Base-by-base conservation (phyloP, 108 stramenopile genomes). In the Seminavis robusta region DNA sequence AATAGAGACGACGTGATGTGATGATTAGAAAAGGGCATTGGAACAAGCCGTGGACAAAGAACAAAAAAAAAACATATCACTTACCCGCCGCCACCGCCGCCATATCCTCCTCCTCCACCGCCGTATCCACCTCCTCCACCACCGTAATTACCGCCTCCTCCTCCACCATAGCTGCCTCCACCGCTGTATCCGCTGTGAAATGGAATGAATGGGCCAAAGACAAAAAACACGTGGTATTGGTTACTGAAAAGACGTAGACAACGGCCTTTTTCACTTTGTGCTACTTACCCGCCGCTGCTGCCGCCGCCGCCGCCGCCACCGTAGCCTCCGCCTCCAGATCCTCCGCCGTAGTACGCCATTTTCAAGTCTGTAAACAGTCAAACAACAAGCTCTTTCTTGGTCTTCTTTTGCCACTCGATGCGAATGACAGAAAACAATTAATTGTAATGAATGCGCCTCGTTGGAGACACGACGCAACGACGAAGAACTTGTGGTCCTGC, bases 81-180 rank as follows among this genome's bases (percentile, higher is more conserved):
- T 52, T 54, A 29, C 9, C 28, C 37, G 13, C 63, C 63, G 11
- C 63, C 65, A 2, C 60, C 59, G 25, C 51, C 64, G 24, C 46
- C 44, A 23, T 38, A 46, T 13, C 65, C 52, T 2, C 32, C 39
- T n/a, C 42, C 50, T 30, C 69, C 59, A 33, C 54, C 51, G 47
- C 28, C 39, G 20, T 38, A 30, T 33, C 69, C 55, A 27, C 54
- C 39, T 7, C 60, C 28, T 31, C 16, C 11, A 36, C 25, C 49
- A 16, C 63, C 64, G 29, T 21, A 16, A 43, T 43, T 21, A 21
- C 42, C 23, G 17, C 42, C 42, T 11, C 42, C 42, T 10, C 42
- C 42, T n/a, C n/a, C n/a, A 10, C 36, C 36, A 36, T 36, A 36
- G n/a, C n/a, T n/a, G n/a, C n/a, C n/a, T n/a, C n/a, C n/a, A n/a